A percentile compares a stretch with the other conserved stretches of the same genome.
Evolutionary conservation across 169 alveolate genomes (phyloP).

Genomic region (Plasmodium inui): DNA sequence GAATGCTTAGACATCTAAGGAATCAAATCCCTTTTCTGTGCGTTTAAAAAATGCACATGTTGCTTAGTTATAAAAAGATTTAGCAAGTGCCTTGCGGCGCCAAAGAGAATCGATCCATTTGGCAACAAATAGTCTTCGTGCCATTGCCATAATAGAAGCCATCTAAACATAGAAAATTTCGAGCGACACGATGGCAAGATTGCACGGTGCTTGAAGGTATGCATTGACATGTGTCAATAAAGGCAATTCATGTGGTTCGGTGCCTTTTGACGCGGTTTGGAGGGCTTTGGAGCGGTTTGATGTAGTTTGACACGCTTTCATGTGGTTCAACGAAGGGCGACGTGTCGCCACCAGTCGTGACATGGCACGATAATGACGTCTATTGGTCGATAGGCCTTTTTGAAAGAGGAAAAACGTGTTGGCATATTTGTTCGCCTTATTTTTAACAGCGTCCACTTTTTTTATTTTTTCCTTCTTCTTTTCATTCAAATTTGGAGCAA

Average conservation of each 20-base stretch:
- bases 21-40: neutral
- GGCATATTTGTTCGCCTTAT: neutral
- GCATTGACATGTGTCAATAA: neutral
- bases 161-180: neutral
- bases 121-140: neutral
- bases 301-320: neutral
- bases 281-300: neutral
- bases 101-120: neutral
- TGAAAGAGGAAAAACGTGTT: neutral
- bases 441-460: constrained; percentile 1
- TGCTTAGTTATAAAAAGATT: neutral
- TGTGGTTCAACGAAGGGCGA: neutral
- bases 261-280: neutral
- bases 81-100: neutral
- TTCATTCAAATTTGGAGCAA: neutral
- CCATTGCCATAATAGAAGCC: neutral
- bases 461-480: neutral
- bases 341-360: neutral
- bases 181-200: neutral
- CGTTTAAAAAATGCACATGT: neutral
- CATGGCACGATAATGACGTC: neutral
- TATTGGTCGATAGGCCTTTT: neutral
- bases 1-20: neutral
- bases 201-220: neutral
- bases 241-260: neutral